Evolutionary conservation across 129 eudicot genomes (phyloP).

Genomic region (Centella asiatica): DNA sequence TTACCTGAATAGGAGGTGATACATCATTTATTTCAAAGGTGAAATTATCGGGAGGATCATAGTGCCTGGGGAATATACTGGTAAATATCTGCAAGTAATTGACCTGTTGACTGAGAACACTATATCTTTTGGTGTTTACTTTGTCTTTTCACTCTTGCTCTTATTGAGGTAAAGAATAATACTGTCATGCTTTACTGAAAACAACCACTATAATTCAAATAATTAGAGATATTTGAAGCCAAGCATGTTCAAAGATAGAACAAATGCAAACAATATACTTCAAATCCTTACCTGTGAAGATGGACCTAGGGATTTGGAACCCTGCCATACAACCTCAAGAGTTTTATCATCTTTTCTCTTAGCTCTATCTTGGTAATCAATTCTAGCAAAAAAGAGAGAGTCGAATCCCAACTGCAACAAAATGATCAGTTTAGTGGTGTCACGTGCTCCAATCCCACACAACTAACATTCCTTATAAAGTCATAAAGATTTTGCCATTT

Average conservation of each 20-base stretch:
- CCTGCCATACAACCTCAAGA: constrained; percentile 94
- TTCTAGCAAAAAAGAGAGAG: constrained; percentile 84
- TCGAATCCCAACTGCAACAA: constrained; percentile 87
- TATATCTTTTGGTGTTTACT: too few relatives aligned
- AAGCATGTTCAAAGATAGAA: not conserved
- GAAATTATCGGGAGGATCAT: constrained; percentile 97
- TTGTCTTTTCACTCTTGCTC: not conserved
- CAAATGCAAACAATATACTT: not conserved
- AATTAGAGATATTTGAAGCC: not conserved
- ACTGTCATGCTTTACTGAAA: not conserved
- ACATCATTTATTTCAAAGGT: constrained; percentile 88
- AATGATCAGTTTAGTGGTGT: constrained; percentile 2
- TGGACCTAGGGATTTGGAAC: constrained; percentile 84
- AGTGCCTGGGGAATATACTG: constrained; percentile 86
- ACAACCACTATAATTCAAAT: not conserved
- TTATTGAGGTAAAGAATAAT: not conserved
- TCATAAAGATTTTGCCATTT: not conserved
- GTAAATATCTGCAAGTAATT: constrained; percentile 69
- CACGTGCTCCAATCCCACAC: not conserved
- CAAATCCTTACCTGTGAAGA: constrained; percentile 64
- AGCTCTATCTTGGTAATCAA: constrained; percentile 98
- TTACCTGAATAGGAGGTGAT: constrained; percentile 85
- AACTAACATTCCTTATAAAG: not conserved
- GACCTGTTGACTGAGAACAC: constrained; percentile 11
- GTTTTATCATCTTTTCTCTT: constrained; percentile 70